Conservation (phyloP, 306 rosid species). For the Pyrus bretschneideri region DNA sequence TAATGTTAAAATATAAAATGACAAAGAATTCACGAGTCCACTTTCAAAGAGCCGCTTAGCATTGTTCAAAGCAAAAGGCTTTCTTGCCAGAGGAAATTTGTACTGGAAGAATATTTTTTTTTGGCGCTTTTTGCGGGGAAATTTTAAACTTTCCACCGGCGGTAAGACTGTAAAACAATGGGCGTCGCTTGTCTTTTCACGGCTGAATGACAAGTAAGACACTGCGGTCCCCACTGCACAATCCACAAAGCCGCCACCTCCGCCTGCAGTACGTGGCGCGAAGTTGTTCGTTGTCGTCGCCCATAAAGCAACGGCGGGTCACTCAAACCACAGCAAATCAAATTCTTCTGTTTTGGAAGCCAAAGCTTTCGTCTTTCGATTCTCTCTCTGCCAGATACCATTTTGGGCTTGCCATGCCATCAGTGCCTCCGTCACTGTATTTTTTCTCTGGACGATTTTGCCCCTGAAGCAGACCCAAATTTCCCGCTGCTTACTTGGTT, state of each 20-base stretch:
- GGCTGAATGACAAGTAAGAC: conserved; percentile 16
- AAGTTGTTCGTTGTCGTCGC: neutral
- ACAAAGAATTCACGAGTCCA: too few species aligned
- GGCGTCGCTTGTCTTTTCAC: neutral
- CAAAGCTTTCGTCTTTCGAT: neutral
- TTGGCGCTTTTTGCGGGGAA: neutral
- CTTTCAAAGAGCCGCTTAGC: too few species aligned
- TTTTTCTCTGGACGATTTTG: conserved; percentile 24
- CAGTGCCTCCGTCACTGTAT: conserved; percentile 1
- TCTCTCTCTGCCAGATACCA: neutral
- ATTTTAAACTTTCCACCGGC: neutral
- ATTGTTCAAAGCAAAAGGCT: too few species aligned
- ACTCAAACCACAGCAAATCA: neutral
- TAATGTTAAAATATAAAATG: fast-evolving
- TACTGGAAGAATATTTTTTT: neutral
- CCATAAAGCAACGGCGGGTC: neutral
- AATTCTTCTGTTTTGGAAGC: conserved; percentile 10
- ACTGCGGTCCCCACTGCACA: neutral
- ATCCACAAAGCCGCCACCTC: conserved; percentile 12
- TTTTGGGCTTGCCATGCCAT: conserved; percentile 19
- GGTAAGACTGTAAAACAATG: conserved; percentile 1
- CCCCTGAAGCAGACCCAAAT: conserved; percentile 14
- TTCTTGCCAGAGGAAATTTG: neutral
- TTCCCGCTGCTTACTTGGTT: conserved; percentile 6
- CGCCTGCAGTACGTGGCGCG: neutral